A percentile compares a stretch with the other conserved stretches of the same genome.
These are phyloP conservation scores for Dictyostelium brefeldianum DNA, from an alignment of 78 protist genomes.

Conservation along the genomic window DNA sequence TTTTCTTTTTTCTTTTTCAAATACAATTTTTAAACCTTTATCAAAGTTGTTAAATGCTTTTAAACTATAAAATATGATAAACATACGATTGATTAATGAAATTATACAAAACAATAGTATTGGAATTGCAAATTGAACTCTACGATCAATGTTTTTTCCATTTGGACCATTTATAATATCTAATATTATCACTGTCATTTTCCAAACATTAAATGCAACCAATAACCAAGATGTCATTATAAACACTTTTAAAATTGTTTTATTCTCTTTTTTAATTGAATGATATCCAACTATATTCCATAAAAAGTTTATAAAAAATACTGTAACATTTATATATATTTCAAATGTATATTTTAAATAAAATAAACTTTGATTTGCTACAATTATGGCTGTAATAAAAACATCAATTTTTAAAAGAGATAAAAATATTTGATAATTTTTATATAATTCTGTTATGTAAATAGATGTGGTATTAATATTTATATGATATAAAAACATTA, in stretches of 20 bases:
- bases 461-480: background rate
- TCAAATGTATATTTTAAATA: background rate
- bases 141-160: background rate
- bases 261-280: background rate
- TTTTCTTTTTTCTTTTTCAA: conserved; percentile 17
- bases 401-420: conserved; percentile 31
- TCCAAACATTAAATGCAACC: background rate
- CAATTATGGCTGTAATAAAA: background rate
- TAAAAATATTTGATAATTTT: conserved; percentile 37
- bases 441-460: background rate
- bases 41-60: background rate
- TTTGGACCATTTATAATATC: background rate
- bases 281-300: background rate
- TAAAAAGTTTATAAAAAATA: conserved; percentile 1
- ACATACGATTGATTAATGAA: background rate
- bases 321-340: background rate
- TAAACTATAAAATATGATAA: background rate
- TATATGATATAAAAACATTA: background rate
- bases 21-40: conserved; percentile 40
- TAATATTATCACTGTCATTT: background rate
- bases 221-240: background rate
- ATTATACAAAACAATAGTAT: background rate
- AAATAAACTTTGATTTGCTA: background rate
- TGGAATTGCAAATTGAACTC: conserved; percentile 11
- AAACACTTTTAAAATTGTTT: background rate